These are phyloP conservation scores for Ashbya aceris DNA, from an alignment of 1,139 yeast species.

Conservation along the genomic window DNA sequence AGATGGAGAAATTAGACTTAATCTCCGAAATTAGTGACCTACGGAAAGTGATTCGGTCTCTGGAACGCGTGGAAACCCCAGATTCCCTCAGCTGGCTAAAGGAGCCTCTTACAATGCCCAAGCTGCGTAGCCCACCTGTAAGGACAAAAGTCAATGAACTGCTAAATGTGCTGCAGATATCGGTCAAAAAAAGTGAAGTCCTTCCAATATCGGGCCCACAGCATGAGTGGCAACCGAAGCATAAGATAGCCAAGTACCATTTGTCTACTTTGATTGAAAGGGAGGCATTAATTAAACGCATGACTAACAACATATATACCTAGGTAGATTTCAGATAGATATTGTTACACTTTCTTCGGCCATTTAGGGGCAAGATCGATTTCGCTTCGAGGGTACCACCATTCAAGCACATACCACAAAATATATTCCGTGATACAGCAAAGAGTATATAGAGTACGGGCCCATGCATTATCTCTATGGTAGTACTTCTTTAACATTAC, in stretches of 20 bases:
- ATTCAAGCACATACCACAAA: constrained; percentile 53
- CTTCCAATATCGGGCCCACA: background rate
- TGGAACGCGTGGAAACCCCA: too few species aligned
- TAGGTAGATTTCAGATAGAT: background rate
- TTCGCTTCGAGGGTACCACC: constrained; percentile 54
- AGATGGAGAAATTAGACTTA: constrained; percentile 9
- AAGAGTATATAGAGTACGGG: constrained; percentile 71
- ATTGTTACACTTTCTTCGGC: constrained; percentile 33
- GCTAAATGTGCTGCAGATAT: background rate
- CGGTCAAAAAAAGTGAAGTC: background rate
- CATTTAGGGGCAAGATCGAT: constrained; percentile 73
- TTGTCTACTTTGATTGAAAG: constrained; percentile 1
- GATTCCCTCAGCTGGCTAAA: constrained; percentile 4
- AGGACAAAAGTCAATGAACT: background rate
- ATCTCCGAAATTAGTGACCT: constrained; percentile 14
- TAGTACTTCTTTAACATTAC: constrained; percentile 52
- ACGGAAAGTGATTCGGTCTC: constrained; percentile 1
- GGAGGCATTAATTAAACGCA: background rate
- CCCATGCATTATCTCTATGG: constrained; percentile 64
- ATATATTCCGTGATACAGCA: constrained; percentile 75
- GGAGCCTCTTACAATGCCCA: background rate
- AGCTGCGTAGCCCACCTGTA: background rate
- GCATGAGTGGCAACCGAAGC: constrained; percentile 1
- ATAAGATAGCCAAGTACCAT: background rate
- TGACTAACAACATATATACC: background rate